A percentile compares a stretch with the other conserved stretches of the same genome.
Conservation (phyloP, 2,329 filamentous ascomycete species). For the Cladophialophora chaetospira region DNA sequence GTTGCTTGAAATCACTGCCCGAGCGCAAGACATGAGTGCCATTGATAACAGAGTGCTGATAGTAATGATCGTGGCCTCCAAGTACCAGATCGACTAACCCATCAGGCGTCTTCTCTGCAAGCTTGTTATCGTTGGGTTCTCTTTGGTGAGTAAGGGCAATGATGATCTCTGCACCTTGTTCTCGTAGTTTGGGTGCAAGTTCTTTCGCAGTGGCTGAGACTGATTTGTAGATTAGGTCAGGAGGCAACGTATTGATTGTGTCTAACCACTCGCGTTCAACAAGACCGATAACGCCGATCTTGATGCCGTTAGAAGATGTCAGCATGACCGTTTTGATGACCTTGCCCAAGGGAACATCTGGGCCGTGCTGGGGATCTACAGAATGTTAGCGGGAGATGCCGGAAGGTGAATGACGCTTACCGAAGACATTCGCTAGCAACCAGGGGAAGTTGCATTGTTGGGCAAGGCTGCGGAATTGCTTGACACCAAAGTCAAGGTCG, state of each 20-base stretch:
- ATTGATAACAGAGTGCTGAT: conserved; percentile 74
- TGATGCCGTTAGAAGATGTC: conserved; percentile 78
- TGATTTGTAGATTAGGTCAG: conserved; percentile 78
- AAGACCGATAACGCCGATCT: conserved; percentile 80
- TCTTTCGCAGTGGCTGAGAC: conserved; percentile 74
- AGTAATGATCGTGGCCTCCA: conserved; percentile 89
- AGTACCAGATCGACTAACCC: conserved; percentile 82
- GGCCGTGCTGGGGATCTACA: conserved; percentile 77
- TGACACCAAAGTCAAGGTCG: conserved; percentile 87
- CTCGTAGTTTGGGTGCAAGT: conserved; percentile 70
- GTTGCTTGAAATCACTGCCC: conserved; percentile 87
- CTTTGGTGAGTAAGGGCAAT: conserved; percentile 82
- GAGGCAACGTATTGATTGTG: conserved; percentile 83
- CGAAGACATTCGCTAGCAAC: conserved; percentile 77
- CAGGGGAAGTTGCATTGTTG: conserved; percentile 81
- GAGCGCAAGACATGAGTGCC: conserved; percentile 82
- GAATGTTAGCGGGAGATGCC: conserved; percentile 57
- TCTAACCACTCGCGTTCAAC: conserved; percentile 87
- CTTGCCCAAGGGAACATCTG: conserved; percentile 72
- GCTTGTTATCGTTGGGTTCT: conserved; percentile 85
- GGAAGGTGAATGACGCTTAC: conserved; percentile 5
- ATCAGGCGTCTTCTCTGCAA: conserved; percentile 69
- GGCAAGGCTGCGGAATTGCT: conserved; percentile 73
- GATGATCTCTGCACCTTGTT: conserved; percentile 78
- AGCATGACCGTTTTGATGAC: conserved; percentile 75